Conservation (phyloP, 371 early-diverging fungal genomes). For the Thermomucor indicae-seudaticae region DNA sequence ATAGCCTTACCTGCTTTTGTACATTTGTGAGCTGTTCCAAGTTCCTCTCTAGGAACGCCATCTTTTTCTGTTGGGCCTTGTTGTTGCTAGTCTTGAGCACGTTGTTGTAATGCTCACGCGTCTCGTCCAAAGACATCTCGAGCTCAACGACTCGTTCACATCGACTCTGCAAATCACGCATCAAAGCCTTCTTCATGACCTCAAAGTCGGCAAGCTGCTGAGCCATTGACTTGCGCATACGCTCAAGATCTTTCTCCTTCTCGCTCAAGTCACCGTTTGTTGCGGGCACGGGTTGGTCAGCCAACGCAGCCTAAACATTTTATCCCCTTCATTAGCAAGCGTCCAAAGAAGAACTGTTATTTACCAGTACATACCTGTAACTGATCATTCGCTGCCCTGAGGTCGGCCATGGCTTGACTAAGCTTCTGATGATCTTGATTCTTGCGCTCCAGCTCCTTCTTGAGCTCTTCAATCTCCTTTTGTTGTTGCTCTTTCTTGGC, state of each 20-base stretch:
- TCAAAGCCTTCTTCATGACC: slow-evolving; percentile 92
- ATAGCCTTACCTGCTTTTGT: slow-evolving; percentile 71
- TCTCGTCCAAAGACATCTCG: slow-evolving; percentile 91
- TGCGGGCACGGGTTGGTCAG: slow-evolving; percentile 14
- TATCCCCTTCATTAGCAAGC: background rate
- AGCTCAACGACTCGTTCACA: slow-evolving; percentile 95
- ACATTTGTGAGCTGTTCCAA: slow-evolving; percentile 91
- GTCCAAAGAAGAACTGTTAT: background rate
- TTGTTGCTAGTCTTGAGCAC: slow-evolving; percentile 78
- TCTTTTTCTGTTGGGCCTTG: slow-evolving; percentile 88
- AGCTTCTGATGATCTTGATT: slow-evolving; percentile 70
- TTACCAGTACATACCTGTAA: slow-evolving; percentile 32
- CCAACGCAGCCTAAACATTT: slow-evolving; percentile 18
- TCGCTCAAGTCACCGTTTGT: slow-evolving; percentile 29
- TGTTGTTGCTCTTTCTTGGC: slow-evolving; percentile 75
- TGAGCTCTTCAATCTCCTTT: slow-evolving; percentile 75
- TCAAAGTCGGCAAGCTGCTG: slow-evolving; percentile 93
- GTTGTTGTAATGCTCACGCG: slow-evolving; percentile 85
- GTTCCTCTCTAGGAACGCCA: slow-evolving; percentile 93
- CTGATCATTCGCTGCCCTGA: slow-evolving; percentile 63
- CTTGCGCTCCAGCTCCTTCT: slow-evolving; percentile 61
- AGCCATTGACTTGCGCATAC: slow-evolving; percentile 86
- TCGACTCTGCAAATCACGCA: slow-evolving; percentile 93
- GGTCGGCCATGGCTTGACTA: slow-evolving; percentile 52
- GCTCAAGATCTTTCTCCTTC: slow-evolving; percentile 80